phyloP scores from a whole-genome alignment of 2,329 filamentous ascomycete species.

The Scedosporium aurantiacum region DNA sequence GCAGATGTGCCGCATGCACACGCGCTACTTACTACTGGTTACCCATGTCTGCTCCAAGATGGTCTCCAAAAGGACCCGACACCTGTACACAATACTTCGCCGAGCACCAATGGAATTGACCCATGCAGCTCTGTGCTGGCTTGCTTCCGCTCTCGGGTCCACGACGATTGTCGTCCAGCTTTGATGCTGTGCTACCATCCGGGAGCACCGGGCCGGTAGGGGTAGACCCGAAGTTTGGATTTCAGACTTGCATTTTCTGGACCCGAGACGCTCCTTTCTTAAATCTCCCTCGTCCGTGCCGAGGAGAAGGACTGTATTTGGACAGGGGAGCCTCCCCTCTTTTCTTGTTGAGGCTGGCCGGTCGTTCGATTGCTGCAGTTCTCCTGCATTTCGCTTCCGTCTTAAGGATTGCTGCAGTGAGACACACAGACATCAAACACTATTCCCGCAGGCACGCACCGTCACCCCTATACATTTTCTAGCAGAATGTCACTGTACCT shows the following conservation, averaged over 20 bases:
- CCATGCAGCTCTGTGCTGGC: neutral
- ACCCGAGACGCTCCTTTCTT: no score
- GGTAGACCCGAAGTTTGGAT: no score
- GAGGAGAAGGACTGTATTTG: neutral
- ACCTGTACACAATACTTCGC: no score
- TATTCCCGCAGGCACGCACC: slow-evolving; percentile 9
- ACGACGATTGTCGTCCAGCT: neutral
- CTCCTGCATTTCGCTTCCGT: neutral
- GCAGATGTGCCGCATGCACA: no score
- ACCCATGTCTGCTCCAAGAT: no score
- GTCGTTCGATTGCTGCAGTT: neutral
- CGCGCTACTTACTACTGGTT: no score
- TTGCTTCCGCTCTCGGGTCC: neutral
- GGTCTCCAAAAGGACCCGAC: no score
- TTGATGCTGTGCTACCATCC: neutral
- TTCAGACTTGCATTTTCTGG: no score
- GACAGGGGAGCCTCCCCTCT: neutral
- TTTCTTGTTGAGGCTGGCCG: neutral
- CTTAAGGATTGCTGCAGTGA: neutral
- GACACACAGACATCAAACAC: neutral
- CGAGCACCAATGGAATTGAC: no score
- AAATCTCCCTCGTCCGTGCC: neutral
- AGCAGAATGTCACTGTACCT: slow-evolving; percentile 23
- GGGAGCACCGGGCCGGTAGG: no score
- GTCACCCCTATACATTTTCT: slow-evolving; percentile 29